phyloP scores from a whole-genome alignment of 192 early-diverging fungal genomes.

The Podochytrium sp. region DNA sequence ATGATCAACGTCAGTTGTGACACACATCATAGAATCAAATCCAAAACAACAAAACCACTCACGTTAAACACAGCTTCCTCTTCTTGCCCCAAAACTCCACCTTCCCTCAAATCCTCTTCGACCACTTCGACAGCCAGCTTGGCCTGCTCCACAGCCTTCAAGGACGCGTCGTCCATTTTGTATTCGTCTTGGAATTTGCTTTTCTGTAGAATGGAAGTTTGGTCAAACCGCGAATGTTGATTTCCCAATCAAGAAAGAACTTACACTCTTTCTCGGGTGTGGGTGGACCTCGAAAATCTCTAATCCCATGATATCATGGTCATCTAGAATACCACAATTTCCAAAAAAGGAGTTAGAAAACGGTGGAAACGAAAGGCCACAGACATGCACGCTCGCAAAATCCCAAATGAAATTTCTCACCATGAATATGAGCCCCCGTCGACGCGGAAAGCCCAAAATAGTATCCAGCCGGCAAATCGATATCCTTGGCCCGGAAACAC shows the following conservation, averaged over 20 bases:
- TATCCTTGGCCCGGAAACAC: conserved; percentile 58
- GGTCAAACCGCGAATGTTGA: conserved; percentile 30
- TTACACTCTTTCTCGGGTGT: conserved; percentile 40
- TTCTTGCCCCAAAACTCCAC: not conserved
- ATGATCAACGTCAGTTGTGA: not conserved
- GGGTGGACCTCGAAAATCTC: conserved; percentile 76
- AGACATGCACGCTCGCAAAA: not conserved
- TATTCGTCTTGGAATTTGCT: conserved; percentile 44
- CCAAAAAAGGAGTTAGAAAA: conserved; percentile 4
- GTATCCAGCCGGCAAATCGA: conserved; percentile 70
- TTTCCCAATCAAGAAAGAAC: conserved; percentile 6
- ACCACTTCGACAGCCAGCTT: conserved; percentile 38
- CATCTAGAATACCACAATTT: conserved; percentile 54
- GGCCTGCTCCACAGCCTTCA: conserved; percentile 38
- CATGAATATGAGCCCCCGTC: conserved; percentile 32
- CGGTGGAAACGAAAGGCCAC: not conserved
- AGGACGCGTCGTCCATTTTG: conserved; percentile 25
- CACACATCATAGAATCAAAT: conserved; percentile 22
- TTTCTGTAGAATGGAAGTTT: too few relatives aligned
- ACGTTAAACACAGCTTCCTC: conserved; percentile 37
- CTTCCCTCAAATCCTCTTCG: conserved; percentile 16
- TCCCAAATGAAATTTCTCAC: not conserved
- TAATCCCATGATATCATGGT: conserved; percentile 75
- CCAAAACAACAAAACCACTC: conserved; percentile 17
- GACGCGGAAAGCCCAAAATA: conserved; percentile 70